These are phyloP conservation scores for Brettanomyces naardenensis DNA, from an alignment of 805 yeast species.

Conservation along the genomic window DNA sequence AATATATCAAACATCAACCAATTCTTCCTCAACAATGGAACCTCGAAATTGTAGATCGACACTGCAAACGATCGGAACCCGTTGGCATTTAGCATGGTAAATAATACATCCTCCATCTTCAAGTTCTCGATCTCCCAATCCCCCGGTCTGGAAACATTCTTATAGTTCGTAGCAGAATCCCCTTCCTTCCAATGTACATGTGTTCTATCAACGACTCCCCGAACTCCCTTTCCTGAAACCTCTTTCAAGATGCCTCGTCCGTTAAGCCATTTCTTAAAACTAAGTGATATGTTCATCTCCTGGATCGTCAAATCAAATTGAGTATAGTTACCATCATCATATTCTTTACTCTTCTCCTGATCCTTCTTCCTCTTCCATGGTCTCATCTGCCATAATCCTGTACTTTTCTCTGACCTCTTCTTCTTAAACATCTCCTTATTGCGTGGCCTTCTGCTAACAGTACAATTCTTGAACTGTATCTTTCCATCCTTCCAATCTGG, in stretches of 20 bases:
- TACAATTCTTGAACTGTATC: conserved; percentile 76
- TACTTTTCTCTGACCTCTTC: conserved; percentile 14
- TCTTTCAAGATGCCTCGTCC: conserved; percentile 84
- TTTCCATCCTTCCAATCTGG: conserved; percentile 91
- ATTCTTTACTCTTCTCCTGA: neutral
- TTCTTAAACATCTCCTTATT: conserved; percentile 25
- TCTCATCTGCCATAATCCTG: conserved; percentile 7
- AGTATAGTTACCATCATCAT: conserved; percentile 90
- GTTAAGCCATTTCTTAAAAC: conserved; percentile 80
- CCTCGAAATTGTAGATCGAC: conserved; percentile 79
- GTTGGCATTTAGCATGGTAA: conserved; percentile 74
- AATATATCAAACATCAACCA: conserved; percentile 88
- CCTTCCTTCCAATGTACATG: conserved; percentile 77
- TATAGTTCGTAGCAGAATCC: conserved; percentile 78
- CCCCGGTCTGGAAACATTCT: conserved; percentile 68
- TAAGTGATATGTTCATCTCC: conserved; percentile 69
- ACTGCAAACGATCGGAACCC: conserved; percentile 79
- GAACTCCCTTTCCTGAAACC: conserved; percentile 70
- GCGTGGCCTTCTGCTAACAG: conserved; percentile 76
- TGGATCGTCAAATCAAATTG: conserved; percentile 91
- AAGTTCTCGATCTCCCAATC: conserved; percentile 88
- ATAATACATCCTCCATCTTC: conserved; percentile 75
- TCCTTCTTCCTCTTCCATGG: neutral
- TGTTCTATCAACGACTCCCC: conserved; percentile 91
- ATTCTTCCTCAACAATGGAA: conserved; percentile 75